These are phyloP conservation scores for Caryopteris hybrid DNA, from an alignment of 305 asterid species.

Conservation along the genomic window DNA sequence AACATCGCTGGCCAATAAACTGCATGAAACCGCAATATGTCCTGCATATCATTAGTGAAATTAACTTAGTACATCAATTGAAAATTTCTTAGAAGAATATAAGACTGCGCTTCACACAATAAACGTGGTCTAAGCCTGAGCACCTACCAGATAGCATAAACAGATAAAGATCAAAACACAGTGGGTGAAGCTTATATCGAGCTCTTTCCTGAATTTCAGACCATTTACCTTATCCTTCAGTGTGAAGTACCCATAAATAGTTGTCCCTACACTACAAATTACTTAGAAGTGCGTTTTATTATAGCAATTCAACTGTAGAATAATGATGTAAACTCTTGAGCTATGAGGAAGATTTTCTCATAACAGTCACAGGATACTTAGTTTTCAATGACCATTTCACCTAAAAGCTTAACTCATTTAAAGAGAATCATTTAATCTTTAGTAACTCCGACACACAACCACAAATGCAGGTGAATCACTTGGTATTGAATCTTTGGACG, in stretches of 20 bases:
- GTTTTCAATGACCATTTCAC: neutral
- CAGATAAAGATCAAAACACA: neutral
- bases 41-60: conserved; percentile 50
- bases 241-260: conserved; percentile 8
- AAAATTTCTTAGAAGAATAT: neutral
- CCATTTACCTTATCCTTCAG: conserved; percentile 13
- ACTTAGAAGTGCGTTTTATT: neutral
- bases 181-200: conserved; percentile 6
- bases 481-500: neutral
- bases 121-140: neutral
- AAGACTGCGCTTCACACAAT: neutral
- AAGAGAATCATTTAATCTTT: neutral
- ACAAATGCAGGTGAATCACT: neutral
- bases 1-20: conserved; percentile 99
- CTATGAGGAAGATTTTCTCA: neutral
- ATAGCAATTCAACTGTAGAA: neutral
- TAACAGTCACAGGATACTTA: neutral
- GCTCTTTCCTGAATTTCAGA: conserved; percentile 7
- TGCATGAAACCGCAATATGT: conserved; percentile 96
- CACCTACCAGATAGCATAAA: neutral
- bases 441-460: neutral
- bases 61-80: conserved; percentile 5
- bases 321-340: neutral
- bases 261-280: neutral
- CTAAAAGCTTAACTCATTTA: neutral